Conservation (phyloP, 1,284 basidiomycete species). For the Marasmius oreades region DNA sequence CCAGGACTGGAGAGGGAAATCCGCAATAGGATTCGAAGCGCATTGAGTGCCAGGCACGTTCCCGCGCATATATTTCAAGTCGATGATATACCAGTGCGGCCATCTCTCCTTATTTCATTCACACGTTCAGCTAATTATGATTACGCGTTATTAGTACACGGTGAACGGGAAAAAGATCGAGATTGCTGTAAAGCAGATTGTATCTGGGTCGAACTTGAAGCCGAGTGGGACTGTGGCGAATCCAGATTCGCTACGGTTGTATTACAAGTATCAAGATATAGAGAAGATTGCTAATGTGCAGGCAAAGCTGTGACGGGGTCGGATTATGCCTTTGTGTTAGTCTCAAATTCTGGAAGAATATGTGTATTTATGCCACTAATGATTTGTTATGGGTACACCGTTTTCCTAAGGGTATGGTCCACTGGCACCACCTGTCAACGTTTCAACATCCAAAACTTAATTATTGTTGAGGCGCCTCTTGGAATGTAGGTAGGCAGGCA, state of each 20-base stretch:
- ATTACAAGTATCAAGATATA: slow-evolving; percentile 56
- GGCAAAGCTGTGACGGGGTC: slow-evolving; percentile 1
- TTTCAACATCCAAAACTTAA: too few relatives aligned
- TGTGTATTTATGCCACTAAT: too few relatives aligned
- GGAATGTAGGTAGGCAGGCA: too few relatives aligned
- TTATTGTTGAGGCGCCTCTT: too few relatives aligned
- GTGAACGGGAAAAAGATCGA: slow-evolving; percentile 75
- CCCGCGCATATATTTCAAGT: slow-evolving; percentile 63
- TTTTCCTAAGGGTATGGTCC: too few relatives aligned
- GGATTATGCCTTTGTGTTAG: too few relatives aligned
- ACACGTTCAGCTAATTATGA: background rate
- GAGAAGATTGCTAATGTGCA: slow-evolving; percentile 20
- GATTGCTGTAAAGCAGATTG: slow-evolving; percentile 70
- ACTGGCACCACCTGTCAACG: too few relatives aligned
- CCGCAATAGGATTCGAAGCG: slow-evolving; percentile 56
- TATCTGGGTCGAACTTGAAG: slow-evolving; percentile 55
- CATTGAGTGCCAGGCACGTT: slow-evolving; percentile 73
- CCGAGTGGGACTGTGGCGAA: slow-evolving; percentile 71
- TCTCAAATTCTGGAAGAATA: too few relatives aligned
- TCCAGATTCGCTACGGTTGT: slow-evolving; percentile 57
- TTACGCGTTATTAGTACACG: slow-evolving; percentile 46
- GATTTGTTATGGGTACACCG: too few relatives aligned
- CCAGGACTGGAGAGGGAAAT: slow-evolving; percentile 48
- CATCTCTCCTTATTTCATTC: background rate
- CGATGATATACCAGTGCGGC: slow-evolving; percentile 59